Evolutionary conservation across 2,329 filamentous ascomycete species (phyloP).

Genomic region (Metarhizium sp.): DNA sequence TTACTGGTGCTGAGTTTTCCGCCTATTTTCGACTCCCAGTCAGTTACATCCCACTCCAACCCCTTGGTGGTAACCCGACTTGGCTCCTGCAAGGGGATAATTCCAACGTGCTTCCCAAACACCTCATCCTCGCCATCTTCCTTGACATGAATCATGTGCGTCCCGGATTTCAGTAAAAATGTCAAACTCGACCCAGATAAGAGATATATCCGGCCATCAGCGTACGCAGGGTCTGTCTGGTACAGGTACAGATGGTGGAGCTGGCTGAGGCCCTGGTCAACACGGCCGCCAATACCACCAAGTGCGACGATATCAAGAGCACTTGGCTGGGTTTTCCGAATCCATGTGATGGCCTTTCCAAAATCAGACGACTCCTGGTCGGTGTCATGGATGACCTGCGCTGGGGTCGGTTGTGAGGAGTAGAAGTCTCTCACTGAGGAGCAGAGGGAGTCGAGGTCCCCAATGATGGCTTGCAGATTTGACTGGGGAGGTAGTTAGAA

Average conservation of each 20-base stretch:
- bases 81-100: slow-evolving; percentile 74
- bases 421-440: slow-evolving; percentile 58
- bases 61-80: slow-evolving; percentile 71
- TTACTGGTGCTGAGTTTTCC: slow-evolving; percentile 73
- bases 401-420: slow-evolving; percentile 35
- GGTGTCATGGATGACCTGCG: slow-evolving; percentile 58
- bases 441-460: slow-evolving; percentile 80
- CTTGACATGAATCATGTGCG: slow-evolving; percentile 59
- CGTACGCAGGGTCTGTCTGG: slow-evolving; percentile 40
- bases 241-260: slow-evolving; percentile 73
- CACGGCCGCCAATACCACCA: slow-evolving; percentile 78
- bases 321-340: slow-evolving; percentile 29
- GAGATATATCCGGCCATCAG: slow-evolving; percentile 58
- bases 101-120: slow-evolving; percentile 74
- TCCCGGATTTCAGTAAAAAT: slow-evolving; percentile 64
- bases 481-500: slow-evolving; percentile 25
- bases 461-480: slow-evolving; percentile 65
- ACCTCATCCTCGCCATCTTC: slow-evolving; percentile 34
- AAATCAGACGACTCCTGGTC: slow-evolving; percentile 91
- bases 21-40: slow-evolving; percentile 73
- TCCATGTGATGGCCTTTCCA: slow-evolving; percentile 64
- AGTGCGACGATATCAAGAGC: slow-evolving; percentile 63
- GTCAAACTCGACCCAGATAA: slow-evolving; percentile 74
- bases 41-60: slow-evolving; percentile 80
- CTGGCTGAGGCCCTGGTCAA: slow-evolving; percentile 86